phyloP scores from a whole-genome alignment of 805 yeast species.

The Priceomyces melissophilus region DNA sequence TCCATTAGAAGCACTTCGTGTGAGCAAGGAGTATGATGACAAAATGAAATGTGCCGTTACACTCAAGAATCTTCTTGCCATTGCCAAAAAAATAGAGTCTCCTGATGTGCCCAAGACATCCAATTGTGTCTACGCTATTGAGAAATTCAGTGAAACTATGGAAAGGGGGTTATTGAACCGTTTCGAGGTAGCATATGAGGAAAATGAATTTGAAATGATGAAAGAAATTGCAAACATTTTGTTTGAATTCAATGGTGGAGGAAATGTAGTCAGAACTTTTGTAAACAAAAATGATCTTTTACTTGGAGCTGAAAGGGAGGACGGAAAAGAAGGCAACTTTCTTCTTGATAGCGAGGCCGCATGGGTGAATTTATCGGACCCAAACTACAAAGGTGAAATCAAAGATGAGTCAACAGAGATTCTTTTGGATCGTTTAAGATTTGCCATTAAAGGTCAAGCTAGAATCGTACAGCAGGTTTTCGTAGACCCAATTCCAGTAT shows the following conservation, averaged over 20 bases:
- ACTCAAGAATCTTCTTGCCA: slow-evolving; percentile 58
- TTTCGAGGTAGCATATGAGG: slow-evolving; percentile 72
- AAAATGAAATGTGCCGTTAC: slow-evolving; percentile 65
- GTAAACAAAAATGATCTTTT: slow-evolving; percentile 77
- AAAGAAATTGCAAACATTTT: slow-evolving; percentile 72
- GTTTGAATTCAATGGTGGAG: slow-evolving; percentile 80
- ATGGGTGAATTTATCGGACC: slow-evolving; percentile 63
- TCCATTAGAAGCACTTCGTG: slow-evolving; percentile 57
- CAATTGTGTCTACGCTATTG: slow-evolving; percentile 45
- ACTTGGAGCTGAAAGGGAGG: slow-evolving; percentile 44
- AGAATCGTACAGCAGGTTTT: slow-evolving; percentile 73
- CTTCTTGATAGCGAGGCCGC: slow-evolving; percentile 42
- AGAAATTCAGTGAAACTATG: slow-evolving; percentile 70
- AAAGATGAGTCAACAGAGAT: slow-evolving; percentile 52
- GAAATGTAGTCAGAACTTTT: slow-evolving; percentile 75
- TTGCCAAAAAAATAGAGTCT: slow-evolving; percentile 63
- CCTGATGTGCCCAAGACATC: slow-evolving; percentile 46
- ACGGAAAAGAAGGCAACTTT: slow-evolving; percentile 28
- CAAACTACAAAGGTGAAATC: slow-evolving; percentile 45
- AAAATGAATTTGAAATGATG: slow-evolving; percentile 66
- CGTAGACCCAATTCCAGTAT: slow-evolving; percentile 62
- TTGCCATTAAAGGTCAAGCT: slow-evolving; percentile 68
- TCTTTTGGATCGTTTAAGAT: slow-evolving; percentile 50
- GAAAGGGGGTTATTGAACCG: slow-evolving; percentile 66
- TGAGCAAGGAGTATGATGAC: slow-evolving; percentile 46